phyloP scores from a whole-genome alignment of 2,329 filamentous ascomycete genomes.

The Claviceps sp. region DNA sequence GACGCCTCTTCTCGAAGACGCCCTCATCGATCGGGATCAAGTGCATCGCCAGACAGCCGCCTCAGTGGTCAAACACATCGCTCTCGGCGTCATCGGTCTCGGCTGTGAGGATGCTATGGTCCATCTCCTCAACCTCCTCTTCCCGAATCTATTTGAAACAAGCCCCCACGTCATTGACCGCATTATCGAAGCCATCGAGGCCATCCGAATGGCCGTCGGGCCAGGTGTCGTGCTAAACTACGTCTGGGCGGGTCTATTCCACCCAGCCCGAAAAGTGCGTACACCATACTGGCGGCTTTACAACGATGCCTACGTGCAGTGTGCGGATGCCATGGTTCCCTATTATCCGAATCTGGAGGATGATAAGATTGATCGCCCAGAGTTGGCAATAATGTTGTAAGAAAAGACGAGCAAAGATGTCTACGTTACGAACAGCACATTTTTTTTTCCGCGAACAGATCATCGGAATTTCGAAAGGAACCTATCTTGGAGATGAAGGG shows the following conservation, averaged over 20 bases:
- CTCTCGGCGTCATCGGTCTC: slow-evolving; percentile 89
- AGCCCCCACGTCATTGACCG: slow-evolving; percentile 96
- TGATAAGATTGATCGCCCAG: slow-evolving; percentile 63
- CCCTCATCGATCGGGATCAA: slow-evolving; percentile 93
- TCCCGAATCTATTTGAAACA: slow-evolving; percentile 95
- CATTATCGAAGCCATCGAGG: slow-evolving; percentile 94
- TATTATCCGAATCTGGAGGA: slow-evolving; percentile 85
- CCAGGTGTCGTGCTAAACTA: slow-evolving; percentile 94
- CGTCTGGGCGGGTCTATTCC: slow-evolving; percentile 94
- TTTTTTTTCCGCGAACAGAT: not conserved
- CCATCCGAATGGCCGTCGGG: slow-evolving; percentile 84
- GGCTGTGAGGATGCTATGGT: slow-evolving; percentile 98
- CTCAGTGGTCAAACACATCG: slow-evolving; percentile 94
- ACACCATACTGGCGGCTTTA: slow-evolving; percentile 93
- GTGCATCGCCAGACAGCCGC: slow-evolving; percentile 95
- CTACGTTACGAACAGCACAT: not conserved
- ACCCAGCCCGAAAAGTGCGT: slow-evolving; percentile 87
- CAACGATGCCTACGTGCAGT: slow-evolving; percentile 92
- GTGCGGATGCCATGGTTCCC: slow-evolving; percentile 86
- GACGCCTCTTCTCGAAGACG: slow-evolving; percentile 88
- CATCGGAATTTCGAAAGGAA: too few species aligned
- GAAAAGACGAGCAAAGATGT: not conserved
- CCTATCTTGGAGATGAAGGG: too few species aligned
- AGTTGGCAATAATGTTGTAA: slow-evolving; percentile 73
- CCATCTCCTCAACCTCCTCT: slow-evolving; percentile 88